These are phyloP conservation scores for Pistacia integerrima DNA, from an alignment of 345 rosid species.

Conservation along the genomic window DNA sequence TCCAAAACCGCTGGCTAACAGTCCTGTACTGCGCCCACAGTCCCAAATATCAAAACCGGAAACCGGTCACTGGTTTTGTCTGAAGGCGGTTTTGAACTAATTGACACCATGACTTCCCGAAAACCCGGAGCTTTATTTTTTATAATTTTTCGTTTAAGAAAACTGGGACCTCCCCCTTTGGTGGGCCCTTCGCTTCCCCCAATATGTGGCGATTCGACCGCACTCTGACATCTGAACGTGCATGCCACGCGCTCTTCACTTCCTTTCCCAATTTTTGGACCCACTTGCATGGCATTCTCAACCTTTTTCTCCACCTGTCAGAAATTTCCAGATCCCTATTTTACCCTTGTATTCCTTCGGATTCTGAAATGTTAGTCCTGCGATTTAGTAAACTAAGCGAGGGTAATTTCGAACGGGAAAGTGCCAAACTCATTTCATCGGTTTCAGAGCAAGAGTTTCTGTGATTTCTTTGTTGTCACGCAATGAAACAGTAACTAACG, in stretches of 20 bases:
- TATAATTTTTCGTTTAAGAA: background rate
- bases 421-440: slow-evolving; percentile 4
- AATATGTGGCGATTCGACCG: slow-evolving; percentile 92
- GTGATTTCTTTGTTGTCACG: slow-evolving; percentile 6
- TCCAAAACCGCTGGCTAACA: slow-evolving; percentile 45
- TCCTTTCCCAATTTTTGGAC: slow-evolving; percentile 25
- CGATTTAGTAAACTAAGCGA: background rate
- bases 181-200: slow-evolving; percentile 21
- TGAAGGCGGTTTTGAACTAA: slow-evolving; percentile 31
- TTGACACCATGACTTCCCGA: slow-evolving; percentile 46
- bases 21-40: slow-evolving; percentile 48
- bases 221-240: slow-evolving; percentile 57
- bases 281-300: slow-evolving; percentile 48
- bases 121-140: slow-evolving; percentile 61
- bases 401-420: background rate
- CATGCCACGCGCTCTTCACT: slow-evolving; percentile 56
- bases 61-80: slow-evolving; percentile 44
- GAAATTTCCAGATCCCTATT: background rate
- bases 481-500: slow-evolving; percentile 6
- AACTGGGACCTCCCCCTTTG: slow-evolving; percentile 17
- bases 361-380: background rate
- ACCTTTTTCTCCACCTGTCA: slow-evolving; percentile 23
- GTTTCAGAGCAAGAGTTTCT: slow-evolving; percentile 7
- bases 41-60: slow-evolving; percentile 34
- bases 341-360: slow-evolving; percentile 17